Conservation (phyloP, 164 flowering plant genomes). For the Tetrastigma voinierianum region DNA sequence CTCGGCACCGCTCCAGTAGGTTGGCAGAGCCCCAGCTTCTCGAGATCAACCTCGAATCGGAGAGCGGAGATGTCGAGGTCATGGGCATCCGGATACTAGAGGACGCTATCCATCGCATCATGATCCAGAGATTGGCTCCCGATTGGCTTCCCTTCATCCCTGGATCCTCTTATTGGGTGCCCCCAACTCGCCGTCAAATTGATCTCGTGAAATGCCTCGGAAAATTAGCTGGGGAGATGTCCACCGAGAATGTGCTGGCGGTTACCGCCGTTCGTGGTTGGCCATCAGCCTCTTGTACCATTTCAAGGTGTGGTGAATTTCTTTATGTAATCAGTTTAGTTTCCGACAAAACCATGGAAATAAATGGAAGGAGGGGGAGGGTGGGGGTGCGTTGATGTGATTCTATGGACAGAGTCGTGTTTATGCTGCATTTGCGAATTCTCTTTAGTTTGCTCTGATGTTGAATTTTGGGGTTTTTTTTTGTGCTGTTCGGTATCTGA, state of each 20-base stretch:
- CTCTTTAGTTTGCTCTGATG: too few relatives aligned
- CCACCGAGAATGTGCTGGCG: slow-evolving; percentile 8
- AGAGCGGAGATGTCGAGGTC: slow-evolving; percentile 21
- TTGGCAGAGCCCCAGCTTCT: slow-evolving; percentile 31
- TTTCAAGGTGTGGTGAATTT: slow-evolving; percentile 12
- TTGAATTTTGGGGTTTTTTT: too few relatives aligned
- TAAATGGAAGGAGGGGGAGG: too few relatives aligned
- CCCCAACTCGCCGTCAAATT: slow-evolving; percentile 4
- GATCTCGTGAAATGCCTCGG: slow-evolving; percentile 13
- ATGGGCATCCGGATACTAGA: slow-evolving; percentile 46
- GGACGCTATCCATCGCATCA: slow-evolving; percentile 60
- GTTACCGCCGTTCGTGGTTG: slow-evolving; percentile 18
- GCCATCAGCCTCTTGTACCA: slow-evolving; percentile 21
- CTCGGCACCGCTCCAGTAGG: slow-evolving; percentile 24
- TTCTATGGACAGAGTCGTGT: too few relatives aligned
- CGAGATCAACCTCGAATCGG: slow-evolving; percentile 42
- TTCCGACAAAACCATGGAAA: too few relatives aligned
- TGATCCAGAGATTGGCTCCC: slow-evolving; percentile 59
- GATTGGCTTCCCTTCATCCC: slow-evolving; percentile 84
- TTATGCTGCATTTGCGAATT: too few relatives aligned
- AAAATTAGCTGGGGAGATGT: slow-evolving; percentile 11
- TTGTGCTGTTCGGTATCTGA: too few relatives aligned
- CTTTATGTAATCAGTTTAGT: background rate
- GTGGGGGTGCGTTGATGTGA: too few relatives aligned
- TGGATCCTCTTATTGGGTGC: slow-evolving; percentile 70